Percentiles rank a stretch among this genome's conserved stretches.
Evolutionary conservation across 2,329 filamentous ascomycete genomes (phyloP).

Genomic region (Onygenales sp.): DNA sequence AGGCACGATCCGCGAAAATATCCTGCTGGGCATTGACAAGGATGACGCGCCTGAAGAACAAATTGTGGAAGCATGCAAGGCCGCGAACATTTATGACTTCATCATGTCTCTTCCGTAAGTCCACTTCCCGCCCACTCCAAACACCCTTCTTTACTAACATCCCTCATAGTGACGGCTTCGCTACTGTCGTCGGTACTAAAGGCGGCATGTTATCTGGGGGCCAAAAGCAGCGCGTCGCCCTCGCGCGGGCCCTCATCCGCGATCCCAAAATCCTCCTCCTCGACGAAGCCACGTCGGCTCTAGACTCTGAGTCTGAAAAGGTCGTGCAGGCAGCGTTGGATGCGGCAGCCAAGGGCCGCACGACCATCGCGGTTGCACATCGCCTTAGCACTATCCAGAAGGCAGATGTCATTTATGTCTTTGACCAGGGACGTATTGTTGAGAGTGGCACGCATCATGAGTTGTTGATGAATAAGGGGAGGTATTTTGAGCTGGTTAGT

Average conservation of each 20-base stretch:
- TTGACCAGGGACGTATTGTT: conserved; percentile 78
- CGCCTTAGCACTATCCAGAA: conserved; percentile 87
- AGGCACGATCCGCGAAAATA: conserved; percentile 83
- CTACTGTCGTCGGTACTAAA: conserved; percentile 78
- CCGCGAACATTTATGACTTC: conserved; percentile 86
- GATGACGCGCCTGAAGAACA: conserved; percentile 61
- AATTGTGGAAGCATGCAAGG: conserved; percentile 69
- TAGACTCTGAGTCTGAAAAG: conserved; percentile 42
- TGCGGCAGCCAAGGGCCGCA: conserved; percentile 70
- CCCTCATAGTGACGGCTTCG: conserved; percentile 58
- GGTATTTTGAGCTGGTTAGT: conserved; percentile 71
- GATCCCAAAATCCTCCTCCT: conserved; percentile 79
- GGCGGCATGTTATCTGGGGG: conserved; percentile 78
- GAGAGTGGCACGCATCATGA: conserved; percentile 74
- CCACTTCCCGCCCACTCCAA: background rate
- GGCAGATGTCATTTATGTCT: conserved; percentile 93
- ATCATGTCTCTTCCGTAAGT: conserved; percentile 67
- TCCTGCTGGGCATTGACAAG: conserved; percentile 64
- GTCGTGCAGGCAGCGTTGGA: conserved; percentile 63
- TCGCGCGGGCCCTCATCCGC: conserved; percentile 82
- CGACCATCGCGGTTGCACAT: conserved; percentile 91
- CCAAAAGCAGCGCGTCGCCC: conserved; percentile 90
- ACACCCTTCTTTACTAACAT: conserved; percentile 13
- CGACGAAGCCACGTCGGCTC: conserved; percentile 60
- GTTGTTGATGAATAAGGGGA: conserved; percentile 58